phyloP scores from a whole-genome alignment of 768 basidiomycete genomes.

The Filobasidium wieringae region DNA sequence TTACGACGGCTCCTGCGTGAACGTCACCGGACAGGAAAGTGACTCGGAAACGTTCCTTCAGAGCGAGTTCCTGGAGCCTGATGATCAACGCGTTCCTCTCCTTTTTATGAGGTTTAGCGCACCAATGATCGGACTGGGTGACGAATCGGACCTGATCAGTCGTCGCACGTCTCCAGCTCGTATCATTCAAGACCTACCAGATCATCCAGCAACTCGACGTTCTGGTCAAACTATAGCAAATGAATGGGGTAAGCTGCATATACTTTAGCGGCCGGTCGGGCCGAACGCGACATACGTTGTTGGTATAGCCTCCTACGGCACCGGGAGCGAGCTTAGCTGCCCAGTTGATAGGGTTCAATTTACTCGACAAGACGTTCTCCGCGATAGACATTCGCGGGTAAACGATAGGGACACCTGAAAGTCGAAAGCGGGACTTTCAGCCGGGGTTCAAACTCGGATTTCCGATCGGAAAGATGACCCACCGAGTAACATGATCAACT shows the following conservation, averaged over 20 bases:
- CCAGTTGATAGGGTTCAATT: conserved; percentile 69
- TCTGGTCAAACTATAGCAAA: conserved; percentile 27
- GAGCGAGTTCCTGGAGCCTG: conserved; percentile 62
- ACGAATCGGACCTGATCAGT: conserved; percentile 13
- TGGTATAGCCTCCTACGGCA: conserved; percentile 57
- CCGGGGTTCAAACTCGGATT: conserved; percentile 11
- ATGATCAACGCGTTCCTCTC: conserved; percentile 84
- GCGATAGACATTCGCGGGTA: conserved; percentile 75
- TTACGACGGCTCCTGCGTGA: conserved; percentile 73
- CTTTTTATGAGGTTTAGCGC: conserved; percentile 55
- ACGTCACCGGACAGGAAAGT: conserved; percentile 86
- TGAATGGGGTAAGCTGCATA: not conserved
- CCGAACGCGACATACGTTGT: conserved; percentile 22
- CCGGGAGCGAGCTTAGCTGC: conserved; percentile 57
- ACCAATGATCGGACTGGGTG: conserved; percentile 80
- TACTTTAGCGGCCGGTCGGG: not conserved
- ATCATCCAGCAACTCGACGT: conserved; percentile 84
- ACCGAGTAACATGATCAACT: conserved; percentile 75
- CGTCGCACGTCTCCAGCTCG: conserved; percentile 12
- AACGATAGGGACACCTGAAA: conserved; percentile 44
- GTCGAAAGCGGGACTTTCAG: conserved; percentile 40
- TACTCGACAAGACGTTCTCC: conserved; percentile 58
- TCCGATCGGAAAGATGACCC: conserved; percentile 17
- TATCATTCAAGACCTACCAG: conserved; percentile 14
- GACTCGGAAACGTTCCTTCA: conserved; percentile 55